Base-by-base conservation (phyloP, 306 rosid genomes). In the Cyamopsis tetragonoloba region DNA sequence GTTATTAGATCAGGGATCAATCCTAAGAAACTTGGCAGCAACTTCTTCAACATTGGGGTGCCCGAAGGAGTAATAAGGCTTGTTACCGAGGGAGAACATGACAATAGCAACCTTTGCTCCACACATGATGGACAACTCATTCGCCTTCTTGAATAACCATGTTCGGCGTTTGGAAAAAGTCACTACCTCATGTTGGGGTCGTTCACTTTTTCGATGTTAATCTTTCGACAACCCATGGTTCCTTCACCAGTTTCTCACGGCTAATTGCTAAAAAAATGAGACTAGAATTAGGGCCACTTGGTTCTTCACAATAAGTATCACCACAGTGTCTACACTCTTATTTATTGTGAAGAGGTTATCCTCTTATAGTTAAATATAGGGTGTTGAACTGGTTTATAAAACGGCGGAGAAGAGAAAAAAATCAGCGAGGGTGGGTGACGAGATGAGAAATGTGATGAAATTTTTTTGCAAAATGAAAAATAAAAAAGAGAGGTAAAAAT, bases 91-190 rank as follows among this genome's bases (percentile, higher is more conserved):
- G 0, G 91, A 86, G 76, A 86, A 86, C 11, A 83, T 85, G 0
- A 86, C 53, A 41, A 84, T 65, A 48, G 77, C 89, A 3, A 87
- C 42, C 31, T 84, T 84, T 0, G 78, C 82, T 0, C 86, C 87
- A 14, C 93, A 87, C 3, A 87, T 46, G 1, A 86, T 82, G 15
- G 83, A 73, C 0, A 87, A 69, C 74, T 87, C 93, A 23, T 88
- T 84, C 8, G 87, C 93, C 34, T 87, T 87, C 65, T 87, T 87
- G 62, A 87, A 87, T 1, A 87, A 75, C 1, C 92, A 85, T 0
- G 78, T 64, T 0, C 89, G 73, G 4, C 93, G 86, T 70, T 87
- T 87, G 0, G 93, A 87, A 76, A 87, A 87, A 0, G 93, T 82
- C 7, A 87, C 89, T 84, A 84, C 18, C 79, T 65, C n/a, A 78